phyloP scores from a whole-genome alignment of 305 asterid species.

The Rubia occidens region DNA sequence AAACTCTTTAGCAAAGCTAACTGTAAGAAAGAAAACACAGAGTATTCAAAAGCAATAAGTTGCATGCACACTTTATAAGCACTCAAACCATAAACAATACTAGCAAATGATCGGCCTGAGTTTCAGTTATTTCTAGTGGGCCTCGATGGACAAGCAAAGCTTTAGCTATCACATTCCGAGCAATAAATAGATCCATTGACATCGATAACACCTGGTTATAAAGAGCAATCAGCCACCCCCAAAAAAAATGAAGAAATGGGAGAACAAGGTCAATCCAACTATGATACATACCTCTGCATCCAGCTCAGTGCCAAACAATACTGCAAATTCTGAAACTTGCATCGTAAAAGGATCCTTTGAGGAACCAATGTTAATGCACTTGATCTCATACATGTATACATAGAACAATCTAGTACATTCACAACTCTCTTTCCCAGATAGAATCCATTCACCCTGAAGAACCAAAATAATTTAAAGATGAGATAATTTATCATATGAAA shows the following conservation, averaged over 20 bases:
- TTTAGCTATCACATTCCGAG: conserved; percentile 76
- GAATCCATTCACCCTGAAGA: conserved; percentile 92
- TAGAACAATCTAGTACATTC: conserved; percentile 44
- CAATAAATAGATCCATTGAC: conserved; percentile 89
- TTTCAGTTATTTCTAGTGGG: conserved; percentile 45
- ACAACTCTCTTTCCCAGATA: conserved; percentile 46
- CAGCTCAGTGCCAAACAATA: conserved; percentile 81
- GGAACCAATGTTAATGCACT: conserved; percentile 62
- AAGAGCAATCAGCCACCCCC: conserved; percentile 22
- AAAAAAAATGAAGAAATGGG: background rate
- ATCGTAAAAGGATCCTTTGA: conserved; percentile 77
- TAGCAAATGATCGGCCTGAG: conserved; percentile 48
- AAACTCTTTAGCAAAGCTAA: conserved; percentile 72
- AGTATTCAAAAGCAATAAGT: conserved; percentile 16
- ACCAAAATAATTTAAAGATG: conserved; percentile 9
- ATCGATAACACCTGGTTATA: conserved; percentile 65
- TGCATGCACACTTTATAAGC: conserved; percentile 14
- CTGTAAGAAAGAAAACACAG: conserved; percentile 35
- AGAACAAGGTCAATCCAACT: background rate
- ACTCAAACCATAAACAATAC: conserved; percentile 16
- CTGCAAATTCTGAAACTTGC: conserved; percentile 86
- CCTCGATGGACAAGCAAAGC: conserved; percentile 69
- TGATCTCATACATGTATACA: conserved; percentile 71
- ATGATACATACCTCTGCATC: conserved; percentile 67
- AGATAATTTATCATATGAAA: conserved; percentile 3